Base-by-base conservation (phyloP, 306 rosid species). In the Corylus avellana region DNA sequence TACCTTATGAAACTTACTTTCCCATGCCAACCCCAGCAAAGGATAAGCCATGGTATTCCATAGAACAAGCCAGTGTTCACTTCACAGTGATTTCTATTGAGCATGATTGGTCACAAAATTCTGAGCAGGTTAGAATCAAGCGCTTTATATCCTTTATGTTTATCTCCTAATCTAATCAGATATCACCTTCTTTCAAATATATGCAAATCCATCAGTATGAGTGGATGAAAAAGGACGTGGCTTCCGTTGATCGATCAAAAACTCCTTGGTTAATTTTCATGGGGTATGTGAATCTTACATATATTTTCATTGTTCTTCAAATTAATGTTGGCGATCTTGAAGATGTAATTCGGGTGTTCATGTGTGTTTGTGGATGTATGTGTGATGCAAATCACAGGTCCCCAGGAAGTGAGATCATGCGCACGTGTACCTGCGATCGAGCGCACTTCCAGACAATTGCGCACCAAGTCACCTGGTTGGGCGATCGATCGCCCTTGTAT, bases 11-110 rank as follows among this genome's bases (percentile, higher is more conserved):
- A 78, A 85, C 95, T 53, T 92, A 91, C 70, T 92, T 91, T 84
- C 91, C 83, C 25, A 94, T 94, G 98, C 98, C 98, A 79, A 88
- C 83, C 47, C 5, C 62, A 32, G 92, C 72, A 69, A 90, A 88
- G 84, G 98, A 94, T 80, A 85, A 92, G 70, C 98, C 98, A 79
- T 94, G 97, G 98, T 94, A 91, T 82, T 92, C 97, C 29, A 91
- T 91, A 75, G 97, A 94, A 76, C 90, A 92, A 81, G 97, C 58
- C 73, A 88, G 92, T 82, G 88, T 90, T 75, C 95, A 94, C 85
- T 82, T 94, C 81, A 94, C 91, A 39, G 74, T 92, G 17, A 91
- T 92, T 12, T 94, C 98, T 37, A 94, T 97, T 27, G 98, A 94
- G 82, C 97, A 94, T 82, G 82, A 88, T 16, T 94, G 90, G 91